A percentile compares a stretch with the other conserved stretches of the same genome.
Evolutionary conservation across 257 asterid species (phyloP).

Genomic region (Nicotiana paniculata): DNA sequence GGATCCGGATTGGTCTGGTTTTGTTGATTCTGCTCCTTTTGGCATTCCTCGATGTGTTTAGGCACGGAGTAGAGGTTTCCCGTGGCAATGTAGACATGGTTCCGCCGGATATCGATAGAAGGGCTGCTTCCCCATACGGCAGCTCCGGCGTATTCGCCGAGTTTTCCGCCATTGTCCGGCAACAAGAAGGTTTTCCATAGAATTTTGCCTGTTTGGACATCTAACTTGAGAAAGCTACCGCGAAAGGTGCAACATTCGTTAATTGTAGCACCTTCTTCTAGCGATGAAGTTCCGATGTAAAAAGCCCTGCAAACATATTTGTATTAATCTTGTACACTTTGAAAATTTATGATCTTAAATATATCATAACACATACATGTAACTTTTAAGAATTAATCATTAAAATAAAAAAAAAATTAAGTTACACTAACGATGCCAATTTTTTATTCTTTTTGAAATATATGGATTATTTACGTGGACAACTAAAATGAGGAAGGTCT

Average conservation of each 20-base stretch:
- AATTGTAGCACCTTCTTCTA: conserved; percentile 22
- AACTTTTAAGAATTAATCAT: no score
- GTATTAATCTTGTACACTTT: no score
- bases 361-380: no score
- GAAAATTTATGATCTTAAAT: no score
- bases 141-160: conserved; percentile 39
- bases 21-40: conserved; percentile 20
- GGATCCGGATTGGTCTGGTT: conserved; percentile 30
- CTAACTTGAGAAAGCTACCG: conserved; percentile 44
- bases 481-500: no score
- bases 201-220: conserved; percentile 30
- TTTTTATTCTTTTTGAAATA: no score
- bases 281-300: conserved; percentile 44
- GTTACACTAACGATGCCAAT: no score
- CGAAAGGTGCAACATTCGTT: conserved; percentile 45
- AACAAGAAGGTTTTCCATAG: conserved; percentile 40
- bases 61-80: conserved; percentile 53
- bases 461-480: no score
- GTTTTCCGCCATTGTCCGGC: conserved; percentile 28
- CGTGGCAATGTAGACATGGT: conserved; percentile 41
- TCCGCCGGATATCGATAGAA: conserved; percentile 28
- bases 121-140: conserved; percentile 63
- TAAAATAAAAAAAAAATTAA: no score
- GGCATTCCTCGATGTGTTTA: conserved; percentile 27
- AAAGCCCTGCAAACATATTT: conserved; percentile 14